Base-by-base conservation (phyloP, 2,329 filamentous ascomycete genomes). In the Colletotrichum euphorbiae region DNA sequence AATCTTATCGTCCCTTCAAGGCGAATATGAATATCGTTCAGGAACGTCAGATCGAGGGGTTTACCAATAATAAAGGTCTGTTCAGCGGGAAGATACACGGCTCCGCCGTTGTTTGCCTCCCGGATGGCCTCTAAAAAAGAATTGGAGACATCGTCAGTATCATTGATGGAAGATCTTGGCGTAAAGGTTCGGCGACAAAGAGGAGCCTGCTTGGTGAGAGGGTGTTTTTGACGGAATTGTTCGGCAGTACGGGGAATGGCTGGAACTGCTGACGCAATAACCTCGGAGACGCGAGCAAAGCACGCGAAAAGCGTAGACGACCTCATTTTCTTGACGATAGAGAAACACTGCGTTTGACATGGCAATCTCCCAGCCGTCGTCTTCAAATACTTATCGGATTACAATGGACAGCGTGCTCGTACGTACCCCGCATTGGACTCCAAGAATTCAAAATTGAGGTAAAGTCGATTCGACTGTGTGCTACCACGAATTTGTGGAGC, bases 41-140 rank as follows among this genome's bases (percentile, higher is more conserved):
- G 76, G 69, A 88, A 88, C 7, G 82, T 89, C 69, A 89, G 74
- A 70, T 89, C 86, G 12, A 89, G 77, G 65, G 85, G 87, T 76
- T 84, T 87, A 62, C 86, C 87, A 70, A 89, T 87, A 19, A 89
- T 77, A 73, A 85, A 89, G 1, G 80, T 86, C 73, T 86, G 77
- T 4, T 82, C 82, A 72, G 84, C 83, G 36, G 86, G 78, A 1
- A 89, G 75, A 45, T 86, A 80, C 3, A 90, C 76, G 3, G 86
- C 84, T 15, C 88, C 88, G 51, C 88, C 88, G 40, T 87, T 78
- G 72, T 90, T 89, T 2, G 87, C 87, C 60, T 83, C 80, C 72
- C 83, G 80, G 45, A 90, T 76, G 0, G 83, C 87, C 73, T 79
- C 78, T 31, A 85, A 78, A 72, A 90, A 88, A 40, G 86, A 84